Conservation (phyloP, 768 basidiomycete genomes). For the Cystobasidium onofrii region DNA sequence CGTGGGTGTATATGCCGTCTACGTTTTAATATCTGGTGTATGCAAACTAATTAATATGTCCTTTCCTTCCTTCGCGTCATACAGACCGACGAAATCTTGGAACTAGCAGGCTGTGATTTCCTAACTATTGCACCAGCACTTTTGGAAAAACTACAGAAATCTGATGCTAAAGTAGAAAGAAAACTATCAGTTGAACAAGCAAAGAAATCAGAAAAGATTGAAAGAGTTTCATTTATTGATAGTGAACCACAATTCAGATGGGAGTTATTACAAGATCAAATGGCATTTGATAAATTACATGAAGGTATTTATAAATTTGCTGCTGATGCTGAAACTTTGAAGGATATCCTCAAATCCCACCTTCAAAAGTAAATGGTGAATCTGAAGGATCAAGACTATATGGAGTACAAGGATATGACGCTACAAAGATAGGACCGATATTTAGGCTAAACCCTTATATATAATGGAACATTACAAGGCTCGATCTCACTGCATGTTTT, state of each 20-base stretch:
- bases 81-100: constrained; percentile 81
- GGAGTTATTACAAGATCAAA: constrained; percentile 79
- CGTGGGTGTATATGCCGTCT: constrained; percentile 52
- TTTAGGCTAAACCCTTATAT: no score
- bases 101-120: constrained; percentile 94
- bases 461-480: no score
- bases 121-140: constrained; percentile 85
- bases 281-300: constrained; percentile 99
- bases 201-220: constrained; percentile 52
- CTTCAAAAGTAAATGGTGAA: constrained; percentile 36
- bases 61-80: not conserved
- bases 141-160: constrained; percentile 85
- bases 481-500: no score
- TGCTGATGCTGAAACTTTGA: constrained; percentile 85
- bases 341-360: constrained; percentile 62
- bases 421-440: no score
- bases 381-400: not conserved
- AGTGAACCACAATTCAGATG: constrained; percentile 96
- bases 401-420: no score
- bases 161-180: constrained; percentile 67
- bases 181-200: constrained; percentile 63
- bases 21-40: not conserved
- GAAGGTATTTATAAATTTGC: constrained; percentile 97
- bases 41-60: not conserved
- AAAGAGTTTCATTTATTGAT: constrained; percentile 77